Conservation (phyloP, 192 early-diverging fungal genomes). For the Irineochytrium annulatum region DNA sequence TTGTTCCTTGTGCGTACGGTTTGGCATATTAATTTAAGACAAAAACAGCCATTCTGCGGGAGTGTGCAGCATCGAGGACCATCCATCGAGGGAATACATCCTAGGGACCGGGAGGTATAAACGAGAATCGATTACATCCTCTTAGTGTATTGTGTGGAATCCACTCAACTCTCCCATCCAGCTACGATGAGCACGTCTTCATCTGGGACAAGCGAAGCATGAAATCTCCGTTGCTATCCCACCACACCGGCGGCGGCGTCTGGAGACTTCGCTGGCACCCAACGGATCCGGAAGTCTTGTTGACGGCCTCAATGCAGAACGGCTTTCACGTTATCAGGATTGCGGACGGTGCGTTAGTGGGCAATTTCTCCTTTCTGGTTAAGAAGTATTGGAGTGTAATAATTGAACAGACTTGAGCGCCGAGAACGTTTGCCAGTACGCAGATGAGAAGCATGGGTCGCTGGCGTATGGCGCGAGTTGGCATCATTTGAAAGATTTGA, state of each 20-base stretch:
- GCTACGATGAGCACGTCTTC: constrained; percentile 85
- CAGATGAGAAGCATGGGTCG: constrained; percentile 31
- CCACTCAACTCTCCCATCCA: too few relatives aligned
- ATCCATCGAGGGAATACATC: constrained; percentile 70
- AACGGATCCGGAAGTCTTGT: constrained; percentile 45
- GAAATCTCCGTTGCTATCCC: constrained; percentile 64
- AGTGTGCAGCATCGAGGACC: constrained; percentile 85
- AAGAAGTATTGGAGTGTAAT: background rate
- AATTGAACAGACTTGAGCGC: constrained; percentile 1
- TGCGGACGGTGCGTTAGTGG: constrained; percentile 28
- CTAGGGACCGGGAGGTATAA: constrained; percentile 79
- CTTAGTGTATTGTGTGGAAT: background rate
- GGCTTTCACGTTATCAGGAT: constrained; percentile 79
- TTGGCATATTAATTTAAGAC: background rate
- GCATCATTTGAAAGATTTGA: constrained; percentile 19
- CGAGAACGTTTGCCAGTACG: constrained; percentile 7
- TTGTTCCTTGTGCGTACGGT: constrained; percentile 44
- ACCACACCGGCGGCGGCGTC: constrained; percentile 70
- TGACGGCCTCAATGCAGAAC: constrained; percentile 88
- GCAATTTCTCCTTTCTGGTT: background rate
- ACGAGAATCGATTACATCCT: background rate
- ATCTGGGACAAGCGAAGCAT: constrained; percentile 90
- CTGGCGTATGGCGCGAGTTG: constrained; percentile 53
- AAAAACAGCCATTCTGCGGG: constrained; percentile 73
- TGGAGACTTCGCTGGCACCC: constrained; percentile 98